Base-by-base conservation (phyloP, 2,329 filamentous ascomycete species). In the Hansfordia pulvinata region DNA sequence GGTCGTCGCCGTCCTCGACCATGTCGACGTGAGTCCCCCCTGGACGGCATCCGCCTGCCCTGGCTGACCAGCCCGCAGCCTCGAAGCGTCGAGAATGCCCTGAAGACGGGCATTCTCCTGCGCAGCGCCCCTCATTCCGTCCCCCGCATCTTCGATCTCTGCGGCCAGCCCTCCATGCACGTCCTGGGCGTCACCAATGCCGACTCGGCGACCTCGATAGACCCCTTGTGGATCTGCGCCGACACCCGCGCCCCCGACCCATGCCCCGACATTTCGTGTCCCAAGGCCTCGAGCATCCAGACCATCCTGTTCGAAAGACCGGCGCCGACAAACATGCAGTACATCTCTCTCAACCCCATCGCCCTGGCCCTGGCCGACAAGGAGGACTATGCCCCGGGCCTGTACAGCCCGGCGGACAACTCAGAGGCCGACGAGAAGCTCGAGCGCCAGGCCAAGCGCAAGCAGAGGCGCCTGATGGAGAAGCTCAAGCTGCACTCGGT, bases 401-500 rank as follows among this genome's bases (percentile, higher is more conserved):
- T 98, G 10, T 81, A 70, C 3, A 80, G 88, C 44, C 84, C 88
- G 40, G 56, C 56, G 10, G 50, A 53, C 17, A 69, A 65, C 19
- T 65, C 76, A 10, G 81, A 92, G 42, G 69, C 72, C 3, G 78
- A 78, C 32, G 78, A 90, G 36, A 77, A 83, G 27, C 72, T 76
- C 26, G 70, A 76, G 39, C 53, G 59, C 24, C 50, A 59, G 35
- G 52, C 56, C 21, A 75, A 75, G 33, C 66, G 67, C 32, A 66
- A 68, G 30, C 76, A 69, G 34, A 62, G 62, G 37, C 68, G 68
- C 28, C 58, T 98, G 20, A 74, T 90, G 4, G 74, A 93, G 38
- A 96, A 96, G 52, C 58, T 96, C 25, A 84, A 79, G 44, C 65
- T 84, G 36, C 92, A 98, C 50, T 88, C 80, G 2, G 84, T 98